A percentile compares a stretch with the other conserved stretches of the same genome.
phyloP scores from a whole-genome alignment of 352 stramenopile genomes.

The Globisporangium recalcitrans region DNA sequence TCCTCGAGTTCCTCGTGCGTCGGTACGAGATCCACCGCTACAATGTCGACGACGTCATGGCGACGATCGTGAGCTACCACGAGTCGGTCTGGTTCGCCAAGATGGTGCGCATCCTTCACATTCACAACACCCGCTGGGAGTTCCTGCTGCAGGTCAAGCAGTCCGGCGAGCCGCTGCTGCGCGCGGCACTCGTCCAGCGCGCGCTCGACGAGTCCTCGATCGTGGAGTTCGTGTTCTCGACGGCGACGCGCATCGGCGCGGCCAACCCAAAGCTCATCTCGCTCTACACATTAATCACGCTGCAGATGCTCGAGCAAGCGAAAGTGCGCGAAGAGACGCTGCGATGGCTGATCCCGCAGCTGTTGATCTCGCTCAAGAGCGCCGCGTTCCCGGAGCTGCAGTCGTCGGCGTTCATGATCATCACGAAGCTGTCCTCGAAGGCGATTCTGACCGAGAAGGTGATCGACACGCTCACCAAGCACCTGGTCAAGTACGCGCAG shows the following conservation, averaged over 20 bases:
- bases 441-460: conserved; percentile 69
- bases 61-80: conserved; percentile 78
- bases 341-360: conserved; percentile 74
- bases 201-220: conserved; percentile 68
- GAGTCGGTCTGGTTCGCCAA: conserved; percentile 80
- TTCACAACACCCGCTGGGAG: conserved; percentile 73
- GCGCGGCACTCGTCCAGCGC: conserved; percentile 69
- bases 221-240: conserved; percentile 67
- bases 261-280: conserved; percentile 77
- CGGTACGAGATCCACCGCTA: conserved; percentile 85
- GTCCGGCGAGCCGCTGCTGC: conserved; percentile 52
- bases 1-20: conserved; percentile 87
- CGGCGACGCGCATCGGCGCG: conserved; percentile 54
- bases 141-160: conserved; percentile 80
- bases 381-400: conserved; percentile 68
- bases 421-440: conserved; percentile 82
- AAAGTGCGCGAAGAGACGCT: conserved; percentile 63
- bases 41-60: conserved; percentile 85
- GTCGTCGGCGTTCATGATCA: conserved; percentile 77
- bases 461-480: conserved; percentile 65
- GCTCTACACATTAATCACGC: conserved; percentile 77
- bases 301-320: conserved; percentile 74
- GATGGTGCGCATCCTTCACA: conserved; percentile 83
- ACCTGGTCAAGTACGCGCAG: conserved; percentile 72
- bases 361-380: conserved; percentile 66